Evolutionary conservation across 2,329 filamentous ascomycete species (phyloP).

Genomic region (Aspergillus ruber): DNA sequence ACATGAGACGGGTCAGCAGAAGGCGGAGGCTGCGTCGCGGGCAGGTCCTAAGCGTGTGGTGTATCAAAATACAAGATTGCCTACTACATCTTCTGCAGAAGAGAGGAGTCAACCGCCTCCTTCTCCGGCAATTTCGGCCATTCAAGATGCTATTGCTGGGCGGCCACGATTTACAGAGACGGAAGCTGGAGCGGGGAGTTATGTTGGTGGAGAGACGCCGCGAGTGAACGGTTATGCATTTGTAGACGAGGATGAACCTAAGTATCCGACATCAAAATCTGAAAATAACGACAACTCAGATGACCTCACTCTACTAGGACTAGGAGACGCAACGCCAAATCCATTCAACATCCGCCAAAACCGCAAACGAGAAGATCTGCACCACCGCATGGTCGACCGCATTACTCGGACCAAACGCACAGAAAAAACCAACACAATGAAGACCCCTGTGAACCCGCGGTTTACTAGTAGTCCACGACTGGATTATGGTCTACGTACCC

Average conservation of each 20-base stretch:
- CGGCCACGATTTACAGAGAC: constrained; percentile 57
- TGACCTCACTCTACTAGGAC: constrained; percentile 37
- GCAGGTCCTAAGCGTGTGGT: constrained; percentile 71
- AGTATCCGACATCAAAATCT: constrained; percentile 20
- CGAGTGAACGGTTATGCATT: constrained; percentile 90
- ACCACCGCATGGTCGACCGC: constrained; percentile 79
- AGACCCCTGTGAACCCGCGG: constrained; percentile 34
- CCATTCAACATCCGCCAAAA: constrained; percentile 75
- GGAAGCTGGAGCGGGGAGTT: constrained; percentile 44
- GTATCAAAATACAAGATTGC: constrained; percentile 78
- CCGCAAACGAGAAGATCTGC: constrained; percentile 70
- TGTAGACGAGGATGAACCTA: constrained; percentile 66
- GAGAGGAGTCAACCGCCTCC: constrained; percentile 45
- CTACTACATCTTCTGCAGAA: constrained; percentile 34
- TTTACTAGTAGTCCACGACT: constrained; percentile 36
- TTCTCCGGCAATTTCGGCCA: constrained; percentile 76
- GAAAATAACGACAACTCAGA: constrained; percentile 3
- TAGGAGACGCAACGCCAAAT: constrained; percentile 52
- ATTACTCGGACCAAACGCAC: constrained; percentile 66
- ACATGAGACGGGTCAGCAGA: constrained; percentile 57
- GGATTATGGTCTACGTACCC: constrained; percentile 25
- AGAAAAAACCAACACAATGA: constrained; percentile 54
- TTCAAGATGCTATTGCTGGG: constrained; percentile 77
- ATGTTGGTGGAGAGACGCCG: constrained; percentile 69
- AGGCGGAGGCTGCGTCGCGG: constrained; percentile 62